Conservation (phyloP, 371 early-diverging fungal species). For the Zychaea mexicana region DNA sequence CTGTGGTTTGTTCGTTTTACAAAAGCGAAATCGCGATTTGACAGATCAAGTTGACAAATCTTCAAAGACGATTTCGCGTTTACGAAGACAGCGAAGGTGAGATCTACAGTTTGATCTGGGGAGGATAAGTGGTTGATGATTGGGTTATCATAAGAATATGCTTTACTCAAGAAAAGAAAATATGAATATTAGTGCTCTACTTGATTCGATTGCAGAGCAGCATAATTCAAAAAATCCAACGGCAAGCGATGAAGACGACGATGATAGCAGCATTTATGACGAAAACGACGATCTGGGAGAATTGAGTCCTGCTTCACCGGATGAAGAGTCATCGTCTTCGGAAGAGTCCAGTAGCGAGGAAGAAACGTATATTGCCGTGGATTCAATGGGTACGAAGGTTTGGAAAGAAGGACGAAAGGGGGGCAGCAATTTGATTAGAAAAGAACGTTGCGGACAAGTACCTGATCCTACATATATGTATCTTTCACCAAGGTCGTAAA, state of each 20-base stretch:
- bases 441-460: too few species aligned
- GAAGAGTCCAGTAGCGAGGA: conserved; percentile 7
- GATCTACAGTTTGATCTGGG: neutral
- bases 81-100: conserved; percentile 20
- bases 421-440: too few species aligned
- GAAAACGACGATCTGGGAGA: conserved; percentile 18
- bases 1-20: too few species aligned
- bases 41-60: conserved; percentile 13
- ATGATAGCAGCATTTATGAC: conserved; percentile 18
- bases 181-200: conserved; percentile 1
- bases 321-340: conserved; percentile 10
- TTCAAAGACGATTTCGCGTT: conserved; percentile 5
- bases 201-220: conserved; percentile 12
- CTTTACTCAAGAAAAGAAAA: neutral
- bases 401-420: neutral
- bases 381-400: neutral
- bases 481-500: neutral
- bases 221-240: conserved; percentile 1
- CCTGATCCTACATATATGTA: too few species aligned
- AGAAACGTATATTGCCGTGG: conserved; percentile 3
- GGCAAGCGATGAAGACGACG: conserved; percentile 18
- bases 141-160: neutral
- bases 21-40: conserved; percentile 16
- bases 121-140: neutral
- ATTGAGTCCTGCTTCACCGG: conserved; percentile 7